Evolutionary conservation across 176 grass and related monocot genomes (phyloP).

Genomic region (Hyparrhenia diplandra): DNA sequence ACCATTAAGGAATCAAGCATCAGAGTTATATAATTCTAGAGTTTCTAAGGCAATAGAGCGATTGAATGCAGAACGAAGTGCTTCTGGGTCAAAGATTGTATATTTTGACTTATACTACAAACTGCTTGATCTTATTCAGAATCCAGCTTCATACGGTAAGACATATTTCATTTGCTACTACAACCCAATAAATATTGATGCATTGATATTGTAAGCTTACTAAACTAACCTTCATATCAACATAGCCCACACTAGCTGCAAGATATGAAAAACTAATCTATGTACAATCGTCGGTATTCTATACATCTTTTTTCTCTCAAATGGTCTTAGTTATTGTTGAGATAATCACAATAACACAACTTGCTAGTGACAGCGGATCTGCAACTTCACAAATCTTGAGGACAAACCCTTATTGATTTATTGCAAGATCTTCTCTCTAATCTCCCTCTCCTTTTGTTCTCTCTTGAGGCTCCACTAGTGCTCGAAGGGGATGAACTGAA

Average conservation of each 20-base stretch:
- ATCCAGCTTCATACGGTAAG: constrained; percentile 38
- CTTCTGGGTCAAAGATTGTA: constrained; percentile 8
- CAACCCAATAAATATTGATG: neutral
- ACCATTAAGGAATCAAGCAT: constrained; percentile 35
- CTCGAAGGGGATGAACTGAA: no score
- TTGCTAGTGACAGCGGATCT: no score
- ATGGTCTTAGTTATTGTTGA: no score
- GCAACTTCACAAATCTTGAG: no score
- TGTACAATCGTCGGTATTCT: neutral
- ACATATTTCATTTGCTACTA: neutral
- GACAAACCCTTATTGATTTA: no score
- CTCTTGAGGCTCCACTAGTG: no score
- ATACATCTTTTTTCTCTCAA: neutral
- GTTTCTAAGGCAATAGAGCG: constrained; percentile 27
- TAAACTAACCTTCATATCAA: neutral
- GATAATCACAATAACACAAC: no score
- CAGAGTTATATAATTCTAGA: constrained; percentile 44
- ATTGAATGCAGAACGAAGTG: constrained; percentile 19
- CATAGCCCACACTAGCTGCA: neutral
- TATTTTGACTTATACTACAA: constrained; percentile 60
- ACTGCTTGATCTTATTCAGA: constrained; percentile 44
- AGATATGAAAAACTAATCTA: neutral
- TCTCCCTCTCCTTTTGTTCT: no score
- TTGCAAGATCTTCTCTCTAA: no score
- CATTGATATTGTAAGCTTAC: neutral